Evolutionary conservation across 2,329 filamentous ascomycete species (phyloP).

Genomic region (Cercospora sp.): DNA sequence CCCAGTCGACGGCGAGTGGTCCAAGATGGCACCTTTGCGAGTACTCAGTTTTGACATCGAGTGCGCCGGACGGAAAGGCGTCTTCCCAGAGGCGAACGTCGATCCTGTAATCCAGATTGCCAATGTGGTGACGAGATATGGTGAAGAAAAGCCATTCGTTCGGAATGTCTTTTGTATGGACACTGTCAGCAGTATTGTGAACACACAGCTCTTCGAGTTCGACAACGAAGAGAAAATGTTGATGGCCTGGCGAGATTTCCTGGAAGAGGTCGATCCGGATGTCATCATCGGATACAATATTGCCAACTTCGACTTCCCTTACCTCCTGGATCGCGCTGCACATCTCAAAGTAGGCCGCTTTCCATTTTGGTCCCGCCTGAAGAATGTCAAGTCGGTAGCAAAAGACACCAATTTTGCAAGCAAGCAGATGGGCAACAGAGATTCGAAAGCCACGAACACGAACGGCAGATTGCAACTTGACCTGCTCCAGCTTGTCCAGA

Average conservation of each 20-base stretch:
- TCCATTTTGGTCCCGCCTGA: conserved; percentile 82
- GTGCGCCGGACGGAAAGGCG: conserved; percentile 93
- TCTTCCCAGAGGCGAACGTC: conserved; percentile 88
- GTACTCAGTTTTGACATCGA: conserved; percentile 98
- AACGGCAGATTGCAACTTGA: conserved; percentile 92
- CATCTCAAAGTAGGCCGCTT: conserved; percentile 79
- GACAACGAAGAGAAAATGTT: conserved; percentile 83
- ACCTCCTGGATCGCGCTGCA: conserved; percentile 82
- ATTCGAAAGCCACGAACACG: conserved; percentile 91
- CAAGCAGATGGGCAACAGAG: conserved; percentile 96
- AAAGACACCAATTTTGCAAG: conserved; percentile 88
- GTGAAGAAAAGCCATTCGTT: conserved; percentile 93
- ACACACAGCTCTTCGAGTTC: conserved; percentile 87
- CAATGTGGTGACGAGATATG: conserved; percentile 90
- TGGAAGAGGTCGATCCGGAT: conserved; percentile 88
- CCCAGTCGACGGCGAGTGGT: conserved; percentile 88
- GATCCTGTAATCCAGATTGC: conserved; percentile 98
- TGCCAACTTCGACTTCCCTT: conserved; percentile 97
- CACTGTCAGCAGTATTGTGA: conserved; percentile 88
- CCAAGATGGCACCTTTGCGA: conserved; percentile 92
- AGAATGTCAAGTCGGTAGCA: conserved; percentile 66
- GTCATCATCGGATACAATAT: conserved; percentile 99
- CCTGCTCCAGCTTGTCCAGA: conserved; percentile 88
- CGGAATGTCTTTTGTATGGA: conserved; percentile 96
- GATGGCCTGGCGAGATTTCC: conserved; percentile 85